Conservation (phyloP, 2,329 filamentous ascomycete genomes). For the Colletotrichum lentis region DNA sequence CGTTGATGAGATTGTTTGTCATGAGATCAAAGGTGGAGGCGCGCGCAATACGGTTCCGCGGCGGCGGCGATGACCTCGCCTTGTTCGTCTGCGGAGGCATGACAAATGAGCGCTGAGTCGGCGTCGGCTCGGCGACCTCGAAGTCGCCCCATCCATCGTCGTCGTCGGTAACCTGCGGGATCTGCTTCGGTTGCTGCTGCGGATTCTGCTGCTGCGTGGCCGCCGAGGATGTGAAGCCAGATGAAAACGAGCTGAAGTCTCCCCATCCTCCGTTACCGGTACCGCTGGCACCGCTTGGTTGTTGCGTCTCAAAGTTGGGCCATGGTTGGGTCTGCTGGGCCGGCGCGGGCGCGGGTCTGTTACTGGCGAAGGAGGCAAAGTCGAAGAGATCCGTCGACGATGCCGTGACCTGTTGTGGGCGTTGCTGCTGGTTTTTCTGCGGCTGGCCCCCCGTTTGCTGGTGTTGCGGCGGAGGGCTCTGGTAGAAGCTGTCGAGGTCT, state of each 20-base stretch:
- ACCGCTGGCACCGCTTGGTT: constrained; percentile 33
- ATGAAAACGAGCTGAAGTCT: constrained; percentile 36
- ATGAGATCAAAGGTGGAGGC: constrained; percentile 63
- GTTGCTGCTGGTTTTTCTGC: constrained; percentile 33
- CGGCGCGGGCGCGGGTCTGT: constrained; percentile 15
- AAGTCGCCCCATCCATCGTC: constrained; percentile 76
- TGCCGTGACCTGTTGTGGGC: constrained; percentile 34
- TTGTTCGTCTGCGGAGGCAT: constrained; percentile 26
- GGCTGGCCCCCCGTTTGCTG: constrained; percentile 31
- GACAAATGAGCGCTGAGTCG: constrained; percentile 37
- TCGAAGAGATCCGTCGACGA: constrained; percentile 44
- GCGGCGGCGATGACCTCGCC: constrained; percentile 38
- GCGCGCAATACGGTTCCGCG: constrained; percentile 49
- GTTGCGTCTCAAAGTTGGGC: constrained; percentile 44
- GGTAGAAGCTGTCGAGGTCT: constrained; percentile 64
- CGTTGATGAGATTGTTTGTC: constrained; percentile 59
- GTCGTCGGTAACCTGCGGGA: constrained; percentile 53
- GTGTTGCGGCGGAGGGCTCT: constrained; percentile 44
- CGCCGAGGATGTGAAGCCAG: constrained; percentile 31
- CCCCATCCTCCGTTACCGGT: constrained; percentile 40
- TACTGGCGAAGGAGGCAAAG: constrained; percentile 40
- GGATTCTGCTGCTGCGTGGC: constrained; percentile 39
- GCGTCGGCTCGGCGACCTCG: constrained; percentile 60
- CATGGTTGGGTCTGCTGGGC: constrained; percentile 44
- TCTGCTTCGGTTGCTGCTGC: constrained; percentile 37